Conservation (phyloP, 768 basidiomycete species). For the Cystofilobasidium capitatum region DNA sequence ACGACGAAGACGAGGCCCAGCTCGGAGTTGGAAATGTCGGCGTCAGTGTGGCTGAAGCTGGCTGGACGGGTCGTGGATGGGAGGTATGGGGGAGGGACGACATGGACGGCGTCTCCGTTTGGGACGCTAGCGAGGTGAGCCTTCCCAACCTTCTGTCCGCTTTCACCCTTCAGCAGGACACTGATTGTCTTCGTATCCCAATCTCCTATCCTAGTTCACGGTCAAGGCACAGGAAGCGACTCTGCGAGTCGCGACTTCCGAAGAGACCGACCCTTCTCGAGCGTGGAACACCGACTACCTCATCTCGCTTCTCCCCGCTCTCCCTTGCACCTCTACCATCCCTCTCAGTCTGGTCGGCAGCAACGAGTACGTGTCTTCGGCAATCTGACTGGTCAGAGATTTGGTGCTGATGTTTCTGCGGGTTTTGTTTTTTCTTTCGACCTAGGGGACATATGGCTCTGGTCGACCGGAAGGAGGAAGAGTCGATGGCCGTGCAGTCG, state of each 20-base stretch:
- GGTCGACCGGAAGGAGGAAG: neutral
- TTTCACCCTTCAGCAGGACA: constrained; percentile 20
- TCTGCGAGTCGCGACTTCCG: constrained; percentile 8
- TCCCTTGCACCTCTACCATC: constrained; percentile 5
- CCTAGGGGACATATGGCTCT: constrained; percentile 17
- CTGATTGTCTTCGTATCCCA: constrained; percentile 23
- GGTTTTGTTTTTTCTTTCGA: neutral
- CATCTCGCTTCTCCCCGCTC: constrained; percentile 27
- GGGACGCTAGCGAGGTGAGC: constrained; percentile 48
- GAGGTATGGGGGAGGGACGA: constrained; percentile 75
- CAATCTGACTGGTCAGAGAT: neutral
- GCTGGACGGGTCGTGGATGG: constrained; percentile 54
- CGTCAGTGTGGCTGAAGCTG: constrained; percentile 51
- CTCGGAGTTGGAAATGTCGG: constrained; percentile 73
- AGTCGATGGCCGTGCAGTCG: neutral
- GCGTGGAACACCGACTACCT: constrained; percentile 35
- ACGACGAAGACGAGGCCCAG: constrained; percentile 79
- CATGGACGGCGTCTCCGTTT: constrained; percentile 86
- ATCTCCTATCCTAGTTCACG: constrained; percentile 15
- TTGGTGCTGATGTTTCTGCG: neutral
- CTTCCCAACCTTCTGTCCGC: constrained; percentile 45
- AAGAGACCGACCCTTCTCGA: constrained; percentile 22
- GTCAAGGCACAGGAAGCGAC: constrained; percentile 5
- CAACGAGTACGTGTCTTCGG: constrained; percentile 13
- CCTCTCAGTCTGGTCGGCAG: constrained; percentile 13